Base-by-base conservation (phyloP, 108 stramenopile genomes). In the Chaetoceros tenuissimus region DNA sequence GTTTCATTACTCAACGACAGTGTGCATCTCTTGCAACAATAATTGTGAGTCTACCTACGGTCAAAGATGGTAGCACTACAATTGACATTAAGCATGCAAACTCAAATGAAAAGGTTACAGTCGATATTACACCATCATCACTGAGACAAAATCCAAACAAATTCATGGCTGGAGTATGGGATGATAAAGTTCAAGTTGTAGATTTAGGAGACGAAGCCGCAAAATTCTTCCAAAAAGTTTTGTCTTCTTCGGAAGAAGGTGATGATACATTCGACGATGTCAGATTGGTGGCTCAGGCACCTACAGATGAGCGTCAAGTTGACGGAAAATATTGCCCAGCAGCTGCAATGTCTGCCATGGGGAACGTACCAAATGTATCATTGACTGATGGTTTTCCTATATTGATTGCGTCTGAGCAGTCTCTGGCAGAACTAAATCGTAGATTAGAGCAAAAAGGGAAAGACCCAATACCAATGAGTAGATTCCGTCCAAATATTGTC, bases 351-450 rank as follows among this genome's bases (percentile, higher is more conserved):
- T 49, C 61, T 18, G 3, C 72, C 60, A 55, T 64, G 53, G 68
- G 51, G 1, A 26, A 30, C n/a, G 55, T 78, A 10, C 81, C 85
- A 0, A 53, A 65, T 19, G 69, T 72, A 20, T 68, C 75, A 22
- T 59, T 92, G 51, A 78, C 76, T 0, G 89, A 92, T 74, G 89
- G 89, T 19, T 92, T 85, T 76, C 89, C 89, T 25, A 80, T 87
- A 55, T 57, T 87, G 30, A 63, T 92, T 59, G 84, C 89, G 18
- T 71, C 67, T 17, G 72, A 85, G 54, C 66, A 79, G 10, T 85
- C 83, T 2, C 59, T 92, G 67, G 74, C 76, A 3, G 80, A 83
- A 52, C 54, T 92, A 48, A 92, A 92, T 48, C 34, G 64, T 29
- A 70, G 71, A 49, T 55, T 92, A 20, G 28, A 56, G 28, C 52